Conservation (phyloP, 2,329 filamentous ascomycete genomes). For the Westerdykella sp. region DNA sequence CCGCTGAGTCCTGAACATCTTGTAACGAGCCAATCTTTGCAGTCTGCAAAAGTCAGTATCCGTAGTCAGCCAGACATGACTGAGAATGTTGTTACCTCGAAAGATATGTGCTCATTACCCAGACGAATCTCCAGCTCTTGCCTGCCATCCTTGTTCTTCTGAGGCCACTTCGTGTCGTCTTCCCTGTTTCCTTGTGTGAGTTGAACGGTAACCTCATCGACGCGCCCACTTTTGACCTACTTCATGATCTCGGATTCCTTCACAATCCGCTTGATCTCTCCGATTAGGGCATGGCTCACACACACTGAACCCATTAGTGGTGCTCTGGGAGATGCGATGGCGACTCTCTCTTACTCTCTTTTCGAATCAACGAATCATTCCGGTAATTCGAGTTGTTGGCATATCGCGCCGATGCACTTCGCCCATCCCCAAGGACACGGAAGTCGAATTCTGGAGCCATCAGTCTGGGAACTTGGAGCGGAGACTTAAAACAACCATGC, state of each 20-base stretch:
- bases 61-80: background rate
- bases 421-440: conserved; percentile 81
- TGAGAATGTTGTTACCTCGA: conserved; percentile 61
- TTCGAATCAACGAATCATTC: conserved; percentile 95
- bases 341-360: conserved; percentile 73
- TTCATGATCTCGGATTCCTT: conserved; percentile 97
- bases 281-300: conserved; percentile 81
- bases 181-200: conserved; percentile 55
- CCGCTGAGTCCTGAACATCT: conserved; percentile 91
- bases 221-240: conserved; percentile 45
- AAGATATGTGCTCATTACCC: conserved; percentile 93
- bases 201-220: background rate
- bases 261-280: conserved; percentile 95
- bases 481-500: background rate
- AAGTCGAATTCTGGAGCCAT: conserved; percentile 80
- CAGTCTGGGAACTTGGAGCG: conserved; percentile 2
- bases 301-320: conserved; percentile 61
- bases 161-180: conserved; percentile 97
- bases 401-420: conserved; percentile 89
- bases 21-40: conserved; percentile 97
- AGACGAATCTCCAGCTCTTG: conserved; percentile 94
- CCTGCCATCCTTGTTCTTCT: conserved; percentile 97
- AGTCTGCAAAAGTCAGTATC: conserved; percentile 53
- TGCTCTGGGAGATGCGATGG: background rate
- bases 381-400: conserved; percentile 99